Evolutionary conservation across 2,329 filamentous ascomycete species (phyloP).

Genomic region (Colletotrichum somersetense): DNA sequence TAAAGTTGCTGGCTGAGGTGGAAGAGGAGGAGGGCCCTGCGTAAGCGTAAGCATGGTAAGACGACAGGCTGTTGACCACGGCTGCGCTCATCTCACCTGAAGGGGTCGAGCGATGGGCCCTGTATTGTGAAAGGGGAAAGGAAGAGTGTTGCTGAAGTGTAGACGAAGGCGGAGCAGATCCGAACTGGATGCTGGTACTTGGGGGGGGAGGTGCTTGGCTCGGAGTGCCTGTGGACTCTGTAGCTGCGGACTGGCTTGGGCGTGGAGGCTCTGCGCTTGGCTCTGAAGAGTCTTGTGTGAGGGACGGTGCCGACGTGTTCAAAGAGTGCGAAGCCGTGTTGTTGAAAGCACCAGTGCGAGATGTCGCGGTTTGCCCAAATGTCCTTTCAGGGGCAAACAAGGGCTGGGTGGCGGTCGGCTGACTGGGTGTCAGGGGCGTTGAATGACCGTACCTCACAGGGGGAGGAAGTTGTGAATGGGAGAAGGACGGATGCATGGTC

Average conservation of each 20-base stretch:
- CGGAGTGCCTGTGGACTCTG: constrained; percentile 9
- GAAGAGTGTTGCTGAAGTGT: constrained; percentile 11
- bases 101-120: constrained; percentile 6
- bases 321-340: constrained; percentile 1
- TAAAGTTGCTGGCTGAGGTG: constrained; percentile 11
- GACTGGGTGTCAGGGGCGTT: constrained; percentile 2
- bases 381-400: constrained; percentile 13
- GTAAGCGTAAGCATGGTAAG: constrained; percentile 1
- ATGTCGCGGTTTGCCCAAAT: constrained; percentile 13
- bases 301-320: background rate
- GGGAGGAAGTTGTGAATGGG: constrained; percentile 13
- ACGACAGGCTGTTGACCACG: background rate
- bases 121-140: constrained; percentile 15
- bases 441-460: constrained; percentile 18
- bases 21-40: constrained; percentile 9
- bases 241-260: background rate
- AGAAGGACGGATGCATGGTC: constrained; percentile 20
- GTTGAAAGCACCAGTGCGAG: constrained; percentile 10
- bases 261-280: background rate
- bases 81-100: constrained; percentile 14
- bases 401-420: constrained; percentile 19
- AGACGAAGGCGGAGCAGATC: constrained; percentile 36
- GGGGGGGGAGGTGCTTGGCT: constrained; percentile 14
- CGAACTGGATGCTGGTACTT: constrained; percentile 38
- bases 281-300: constrained; percentile 1